Evolutionary conservation across 345 rosid species (phyloP).

Genomic region (Viola odorata): DNA sequence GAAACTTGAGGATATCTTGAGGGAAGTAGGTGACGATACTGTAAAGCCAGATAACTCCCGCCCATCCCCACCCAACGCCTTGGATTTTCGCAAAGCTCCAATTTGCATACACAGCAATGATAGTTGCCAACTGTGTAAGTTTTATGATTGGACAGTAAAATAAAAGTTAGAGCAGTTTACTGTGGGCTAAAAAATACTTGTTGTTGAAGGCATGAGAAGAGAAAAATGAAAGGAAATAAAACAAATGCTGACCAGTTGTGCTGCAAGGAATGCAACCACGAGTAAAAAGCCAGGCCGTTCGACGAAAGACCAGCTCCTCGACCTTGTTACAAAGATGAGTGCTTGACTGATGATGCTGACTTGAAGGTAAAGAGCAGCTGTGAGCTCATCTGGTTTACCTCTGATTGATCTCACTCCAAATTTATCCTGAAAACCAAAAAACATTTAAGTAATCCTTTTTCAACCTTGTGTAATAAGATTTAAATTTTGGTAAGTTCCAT

Average conservation of each 20-base stretch:
- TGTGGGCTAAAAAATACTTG: background rate
- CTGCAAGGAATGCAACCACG: slow-evolving; percentile 49
- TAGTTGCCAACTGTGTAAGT: slow-evolving; percentile 54
- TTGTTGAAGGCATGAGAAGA: background rate
- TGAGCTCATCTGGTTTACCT: slow-evolving; percentile 42
- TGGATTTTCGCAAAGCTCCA: slow-evolving; percentile 75
- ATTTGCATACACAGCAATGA: slow-evolving; percentile 58
- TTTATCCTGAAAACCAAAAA: background rate
- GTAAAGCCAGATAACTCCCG: slow-evolving; percentile 77
- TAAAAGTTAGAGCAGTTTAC: background rate
- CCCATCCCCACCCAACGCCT: slow-evolving; percentile 97
- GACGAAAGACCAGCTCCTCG: slow-evolving; percentile 75
- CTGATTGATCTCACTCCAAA: slow-evolving; percentile 46
- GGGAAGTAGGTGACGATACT: slow-evolving; percentile 72
- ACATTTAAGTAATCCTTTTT: too few species aligned
- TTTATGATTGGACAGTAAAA: background rate
- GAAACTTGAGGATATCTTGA: slow-evolving; percentile 68
- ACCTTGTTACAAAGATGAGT: slow-evolving; percentile 82
- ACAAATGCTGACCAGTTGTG: slow-evolving; percentile 49
- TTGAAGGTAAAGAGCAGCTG: slow-evolving; percentile 87
- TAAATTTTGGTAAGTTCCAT: background rate
- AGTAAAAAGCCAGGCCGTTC: slow-evolving; percentile 77
- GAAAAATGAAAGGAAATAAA: background rate
- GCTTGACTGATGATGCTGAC: slow-evolving; percentile 98
- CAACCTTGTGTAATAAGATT: too few species aligned